Conservation (phyloP, 345 rosid genomes). For the Firmiana major region DNA sequence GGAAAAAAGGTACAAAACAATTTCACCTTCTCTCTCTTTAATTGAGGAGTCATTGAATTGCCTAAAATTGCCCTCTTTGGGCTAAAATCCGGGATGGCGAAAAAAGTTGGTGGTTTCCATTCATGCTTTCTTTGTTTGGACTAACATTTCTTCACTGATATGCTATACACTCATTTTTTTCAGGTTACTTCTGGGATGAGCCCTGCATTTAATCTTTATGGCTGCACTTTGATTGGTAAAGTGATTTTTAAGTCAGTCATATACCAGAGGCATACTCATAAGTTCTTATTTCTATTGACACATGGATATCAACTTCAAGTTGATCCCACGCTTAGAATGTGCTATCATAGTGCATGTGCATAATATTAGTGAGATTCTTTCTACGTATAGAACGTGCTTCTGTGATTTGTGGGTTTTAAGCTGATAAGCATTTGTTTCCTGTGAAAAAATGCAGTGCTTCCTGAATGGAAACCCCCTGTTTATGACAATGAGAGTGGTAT, state of each 20-base stretch:
- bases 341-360: not conserved
- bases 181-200: conserved; percentile 97
- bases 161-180: not conserved
- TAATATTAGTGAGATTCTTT: not conserved
- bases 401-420: not conserved
- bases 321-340: not conserved
- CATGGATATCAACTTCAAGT: conserved; percentile 7
- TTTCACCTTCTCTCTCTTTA: not conserved
- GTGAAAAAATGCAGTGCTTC: conserved; percentile 57
- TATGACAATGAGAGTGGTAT: conserved; percentile 82
- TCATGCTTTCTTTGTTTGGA: not conserved
- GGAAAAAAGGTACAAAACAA: conserved; percentile 62
- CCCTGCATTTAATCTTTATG: conserved; percentile 83
- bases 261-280: not conserved
- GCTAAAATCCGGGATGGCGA: not conserved
- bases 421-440: conserved; percentile 2
- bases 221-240: conserved; percentile 85
- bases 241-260: conserved; percentile 15
- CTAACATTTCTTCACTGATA: conserved; percentile 7
- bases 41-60: not conserved
- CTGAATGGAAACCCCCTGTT: conserved; percentile 97
- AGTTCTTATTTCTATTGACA: not conserved
- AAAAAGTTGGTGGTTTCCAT: not conserved
- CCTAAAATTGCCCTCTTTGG: not conserved
- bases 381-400: not conserved